These are phyloP conservation scores for Aulographum hederae DNA, from an alignment of 2,329 filamentous ascomycete genomes.

Conservation along the genomic window DNA sequence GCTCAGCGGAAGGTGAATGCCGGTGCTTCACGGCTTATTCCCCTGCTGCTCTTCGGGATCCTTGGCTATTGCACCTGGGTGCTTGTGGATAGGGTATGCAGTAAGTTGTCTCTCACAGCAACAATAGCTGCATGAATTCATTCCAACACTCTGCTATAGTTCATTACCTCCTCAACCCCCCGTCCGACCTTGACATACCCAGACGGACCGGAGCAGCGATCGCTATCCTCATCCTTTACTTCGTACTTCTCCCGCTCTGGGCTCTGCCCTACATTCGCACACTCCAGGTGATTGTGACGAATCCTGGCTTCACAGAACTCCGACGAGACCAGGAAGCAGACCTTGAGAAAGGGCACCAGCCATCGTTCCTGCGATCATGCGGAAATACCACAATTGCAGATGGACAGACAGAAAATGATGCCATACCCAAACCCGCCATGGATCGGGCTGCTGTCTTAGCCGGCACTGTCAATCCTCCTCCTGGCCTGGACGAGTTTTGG, in stretches of 20 bases:
- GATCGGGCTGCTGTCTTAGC: conserved; percentile 9
- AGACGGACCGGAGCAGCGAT: conserved; percentile 38
- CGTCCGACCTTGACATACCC: conserved; percentile 14
- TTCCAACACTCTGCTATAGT: conserved; percentile 27
- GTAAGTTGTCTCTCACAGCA: conserved; percentile 28
- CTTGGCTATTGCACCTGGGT: conserved; percentile 57
- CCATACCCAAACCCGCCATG: conserved; percentile 5
- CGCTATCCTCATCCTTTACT: conserved; percentile 54
- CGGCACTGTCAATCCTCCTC: conserved; percentile 32
- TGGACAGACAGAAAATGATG: neutral
- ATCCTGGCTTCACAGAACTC: conserved; percentile 26
- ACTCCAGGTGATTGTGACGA: conserved; percentile 44
- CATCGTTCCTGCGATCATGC: neutral
- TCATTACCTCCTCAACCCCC: conserved; percentile 46
- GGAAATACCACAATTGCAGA: neutral
- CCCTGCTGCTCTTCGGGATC: conserved; percentile 45
- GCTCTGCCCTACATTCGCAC: conserved; percentile 53
- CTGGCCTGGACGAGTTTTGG: conserved; percentile 60
- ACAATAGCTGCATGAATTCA: neutral
- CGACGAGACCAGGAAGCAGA: neutral
- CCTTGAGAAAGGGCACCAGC: neutral
- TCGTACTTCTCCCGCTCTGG: conserved; percentile 50
- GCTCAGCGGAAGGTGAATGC: conserved; percentile 1
- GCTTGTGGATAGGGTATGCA: conserved; percentile 46
- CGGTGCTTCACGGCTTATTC: conserved; percentile 32